Evolutionary conservation across 345 rosid species (phyloP), one percentile per base, ranked within the genome.

Genomic region (Turritis glabra): DNA sequence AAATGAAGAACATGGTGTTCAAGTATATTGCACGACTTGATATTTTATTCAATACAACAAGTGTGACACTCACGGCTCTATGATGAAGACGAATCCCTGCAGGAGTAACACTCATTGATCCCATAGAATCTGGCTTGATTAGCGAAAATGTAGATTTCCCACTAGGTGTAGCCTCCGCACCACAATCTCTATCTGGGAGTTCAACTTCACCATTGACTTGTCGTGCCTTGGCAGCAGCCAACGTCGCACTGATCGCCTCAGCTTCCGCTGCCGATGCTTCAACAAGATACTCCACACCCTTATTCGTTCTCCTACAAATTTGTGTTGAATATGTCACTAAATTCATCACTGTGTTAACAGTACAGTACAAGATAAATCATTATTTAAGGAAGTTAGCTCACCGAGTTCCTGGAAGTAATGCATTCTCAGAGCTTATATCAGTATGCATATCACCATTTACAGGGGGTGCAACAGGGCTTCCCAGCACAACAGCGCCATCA

Each of bases 181-280:
- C 84, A 51, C 87, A 82, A 80, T 92, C 97, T 76, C 90, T 82
- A 58, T 86, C 93, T n/a, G 91, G 88, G 57, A 86, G 82, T 50
- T 89, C 97, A 79, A 86, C 89, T 79, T 83, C 90, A 33, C 97
- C 96, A 82, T 89, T 92, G 64, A 81, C 88, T 80, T 89, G 96
- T 19, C 97, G 88, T 57, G 97, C 97, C 85, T 92, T 92, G 12
- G 90, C 97, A 80, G 97, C 97, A 81, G 91, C 92, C 79, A 92
- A 79, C 7, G 97, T 85, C 56, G 97, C 96, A 84, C 84, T 82
- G 71, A 92, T 92, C 47, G 97, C 97, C 81, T 89, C 96, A 74
- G 97, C 97, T 84, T 92, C 97, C 48, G 88, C 97, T 23, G 97
- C 97, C 30, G 97, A 87, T 73, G 96, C 96, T 82, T 92, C 89